A percentile compares a stretch with the other conserved stretches of the same genome.
Conservation (phyloP, 73 alveolate genomes). For the Paraurostyla sp. region DNA sequence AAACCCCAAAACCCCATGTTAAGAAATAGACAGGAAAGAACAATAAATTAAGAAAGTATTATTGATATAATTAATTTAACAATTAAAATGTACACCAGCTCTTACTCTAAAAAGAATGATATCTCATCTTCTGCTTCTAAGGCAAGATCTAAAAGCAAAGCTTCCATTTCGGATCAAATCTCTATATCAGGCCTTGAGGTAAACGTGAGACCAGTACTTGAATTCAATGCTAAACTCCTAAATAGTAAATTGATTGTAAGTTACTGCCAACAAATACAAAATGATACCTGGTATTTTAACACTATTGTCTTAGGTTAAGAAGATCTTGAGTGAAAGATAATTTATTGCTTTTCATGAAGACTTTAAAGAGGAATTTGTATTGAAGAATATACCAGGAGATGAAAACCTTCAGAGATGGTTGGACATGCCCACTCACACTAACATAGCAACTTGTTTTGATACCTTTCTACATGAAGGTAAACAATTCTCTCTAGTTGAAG, state of each 20-base stretch:
- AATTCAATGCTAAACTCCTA: conserved; percentile 28
- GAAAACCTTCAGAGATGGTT: conserved; percentile 66
- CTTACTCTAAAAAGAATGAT: background rate
- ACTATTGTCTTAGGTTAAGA: conserved; percentile 8
- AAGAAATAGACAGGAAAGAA: too few species aligned
- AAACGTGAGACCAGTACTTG: conserved; percentile 64
- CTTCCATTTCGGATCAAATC: conserved; percentile 28
- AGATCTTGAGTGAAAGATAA: conserved; percentile 49
- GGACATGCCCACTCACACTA: conserved; percentile 71
- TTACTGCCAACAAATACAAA: background rate
- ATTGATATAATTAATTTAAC: background rate
- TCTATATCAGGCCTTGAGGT: conserved; percentile 62
- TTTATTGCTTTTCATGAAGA: conserved; percentile 64
- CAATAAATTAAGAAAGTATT: too few species aligned
- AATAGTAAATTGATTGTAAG: conserved; percentile 52
- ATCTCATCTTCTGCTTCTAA: background rate
- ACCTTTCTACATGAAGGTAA: conserved; percentile 29
- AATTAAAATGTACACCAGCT: conserved; percentile 48
- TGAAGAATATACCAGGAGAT: conserved; percentile 54
- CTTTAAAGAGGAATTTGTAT: conserved; percentile 56
- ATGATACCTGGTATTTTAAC: background rate
- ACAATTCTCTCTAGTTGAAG: conserved; percentile 41
- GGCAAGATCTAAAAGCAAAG: background rate
- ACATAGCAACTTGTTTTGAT: conserved; percentile 69
- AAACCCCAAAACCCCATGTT: too few species aligned